These are phyloP conservation scores for Platanthera guangdongensis DNA, from an alignment of 106 monocot species.

Conservation along the genomic window DNA sequence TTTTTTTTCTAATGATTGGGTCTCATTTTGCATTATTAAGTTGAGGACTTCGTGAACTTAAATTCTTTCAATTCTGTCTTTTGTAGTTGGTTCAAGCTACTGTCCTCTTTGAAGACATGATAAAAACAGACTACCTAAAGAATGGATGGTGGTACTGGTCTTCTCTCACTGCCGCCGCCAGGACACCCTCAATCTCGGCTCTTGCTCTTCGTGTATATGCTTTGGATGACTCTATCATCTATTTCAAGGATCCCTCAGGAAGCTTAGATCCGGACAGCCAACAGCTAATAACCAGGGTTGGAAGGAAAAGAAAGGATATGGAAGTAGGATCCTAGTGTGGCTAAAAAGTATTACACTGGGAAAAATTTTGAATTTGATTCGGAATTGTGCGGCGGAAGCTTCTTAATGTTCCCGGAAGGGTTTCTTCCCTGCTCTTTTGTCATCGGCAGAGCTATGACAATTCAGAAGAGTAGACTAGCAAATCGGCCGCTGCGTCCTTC, in stretches of 20 bases:
- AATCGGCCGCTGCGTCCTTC: slow-evolving; percentile 1
- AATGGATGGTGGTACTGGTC: slow-evolving; percentile 95
- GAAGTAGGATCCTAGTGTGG: slow-evolving; percentile 35
- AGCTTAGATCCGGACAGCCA: slow-evolving; percentile 26
- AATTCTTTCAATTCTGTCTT: not conserved
- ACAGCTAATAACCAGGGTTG: slow-evolving; percentile 26
- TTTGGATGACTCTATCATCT: slow-evolving; percentile 75
- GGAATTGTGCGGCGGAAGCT: slow-evolving; percentile 3
- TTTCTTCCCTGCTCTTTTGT: not conserved
- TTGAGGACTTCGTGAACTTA: not conserved
- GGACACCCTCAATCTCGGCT: slow-evolving; percentile 57
- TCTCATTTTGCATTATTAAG: not conserved
- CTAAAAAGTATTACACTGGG: not conserved
- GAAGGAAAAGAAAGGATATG: slow-evolving; percentile 63
- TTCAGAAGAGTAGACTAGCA: not conserved
- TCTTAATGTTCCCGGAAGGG: not conserved
- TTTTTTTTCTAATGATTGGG: not conserved
- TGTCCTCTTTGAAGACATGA: slow-evolving; percentile 68
- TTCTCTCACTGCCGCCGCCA: slow-evolving; percentile 73
- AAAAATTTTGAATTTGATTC: slow-evolving; percentile 13
- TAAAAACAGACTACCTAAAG: slow-evolving; percentile 69
- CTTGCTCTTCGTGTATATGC: slow-evolving; percentile 77
- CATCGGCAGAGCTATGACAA: not conserved
- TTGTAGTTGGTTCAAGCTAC: slow-evolving; percentile 80
- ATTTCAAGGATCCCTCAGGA: slow-evolving; percentile 28